These are phyloP conservation scores for Fragosphaeria purpurea DNA, from an alignment of 2,329 filamentous ascomycete genomes.

Conservation along the genomic window DNA sequence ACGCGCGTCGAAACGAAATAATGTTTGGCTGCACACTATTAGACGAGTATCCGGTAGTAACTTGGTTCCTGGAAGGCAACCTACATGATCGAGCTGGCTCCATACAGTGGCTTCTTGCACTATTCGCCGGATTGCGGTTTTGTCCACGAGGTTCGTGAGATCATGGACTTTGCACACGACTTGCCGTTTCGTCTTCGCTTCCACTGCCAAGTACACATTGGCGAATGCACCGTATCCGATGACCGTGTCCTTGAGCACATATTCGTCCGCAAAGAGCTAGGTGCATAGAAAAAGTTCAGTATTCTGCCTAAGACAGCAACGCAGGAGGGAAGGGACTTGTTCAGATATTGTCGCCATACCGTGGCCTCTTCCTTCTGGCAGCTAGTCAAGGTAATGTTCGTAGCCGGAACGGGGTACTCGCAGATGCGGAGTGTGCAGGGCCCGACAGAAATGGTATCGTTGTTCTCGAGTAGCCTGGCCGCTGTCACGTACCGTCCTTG, in stretches of 20 bases:
- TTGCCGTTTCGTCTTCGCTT: conserved; percentile 44
- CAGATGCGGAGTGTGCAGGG: conserved; percentile 26
- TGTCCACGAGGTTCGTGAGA: conserved; percentile 24
- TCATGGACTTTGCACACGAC: conserved; percentile 60
- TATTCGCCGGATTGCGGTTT: conserved; percentile 25
- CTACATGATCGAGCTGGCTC: conserved; percentile 42
- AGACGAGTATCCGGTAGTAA: not conserved
- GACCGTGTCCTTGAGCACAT: conserved; percentile 35
- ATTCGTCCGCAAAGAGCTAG: conserved; percentile 37
- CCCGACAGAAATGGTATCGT: conserved; percentile 35
- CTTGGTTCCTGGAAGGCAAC: conserved; percentile 10
- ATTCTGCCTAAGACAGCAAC: not conserved
- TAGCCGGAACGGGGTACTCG: conserved; percentile 14
- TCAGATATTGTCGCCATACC: conserved; percentile 16
- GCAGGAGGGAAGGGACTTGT: not conserved
- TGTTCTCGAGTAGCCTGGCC: conserved; percentile 38
- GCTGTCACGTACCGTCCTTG: conserved; percentile 24
- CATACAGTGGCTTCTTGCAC: conserved; percentile 43
- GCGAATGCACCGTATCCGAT: conserved; percentile 46
- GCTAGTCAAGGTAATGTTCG: conserved; percentile 13
- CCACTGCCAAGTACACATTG: conserved; percentile 42
- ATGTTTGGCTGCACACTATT: conserved; percentile 39
- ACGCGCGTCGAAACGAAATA: conserved; percentile 40
- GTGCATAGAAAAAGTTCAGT: not conserved
- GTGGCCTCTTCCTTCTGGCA: conserved; percentile 25